Base-by-base conservation (phyloP, 225 moss, liverwort and hornwort species). In the Asterella californica region DNA sequence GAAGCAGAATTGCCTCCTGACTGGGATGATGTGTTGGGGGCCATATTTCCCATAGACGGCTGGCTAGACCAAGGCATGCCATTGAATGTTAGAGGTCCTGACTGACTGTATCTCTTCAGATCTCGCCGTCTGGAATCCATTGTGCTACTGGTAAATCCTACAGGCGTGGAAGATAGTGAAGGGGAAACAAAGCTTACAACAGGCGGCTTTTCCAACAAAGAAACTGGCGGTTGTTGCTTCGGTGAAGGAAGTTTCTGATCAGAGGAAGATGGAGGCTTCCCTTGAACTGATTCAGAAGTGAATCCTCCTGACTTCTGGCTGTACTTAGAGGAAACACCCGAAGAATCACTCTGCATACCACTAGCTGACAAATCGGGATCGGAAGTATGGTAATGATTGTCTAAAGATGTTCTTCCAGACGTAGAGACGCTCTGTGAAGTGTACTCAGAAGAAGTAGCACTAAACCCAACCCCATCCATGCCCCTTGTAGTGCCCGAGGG, bases 41-140 rank as follows among this genome's bases (percentile, higher is more conserved):
- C 74, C 49, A 69, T 75, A 61, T 72, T 65, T 25, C 88, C 87
- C 63, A 81, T n/a, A 59, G 83, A 72, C 21, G 88, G 75, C 74
- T 84, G 86, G 76, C 82, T 74, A 32, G 84, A 77, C 83, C 83
- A 86, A 54, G 88, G 86, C 34, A 80, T 71, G 34, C 86, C 83
- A 79, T 82, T 81, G 81, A 84, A 80, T 74, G 90, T 91, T 45
- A 92, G 72, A 78, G 92, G 92, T 70, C 92, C 92, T 10, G 92
- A 93, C 59, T 90, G 87, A 71, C 91, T 93, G 62, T 91, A 93
- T 73, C 88, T 86, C 82, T 88, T 87, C 79, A 83, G 47, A 62
- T 80, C 85, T 38, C 78, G 78, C 76, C 81, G 61, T 50, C 79
- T 77, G 49, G 85, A 78, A 75, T 88, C 68, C 24, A 82, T 49